phyloP scores from a whole-genome alignment of 345 rosid species.

The Gossypium anomalum region DNA sequence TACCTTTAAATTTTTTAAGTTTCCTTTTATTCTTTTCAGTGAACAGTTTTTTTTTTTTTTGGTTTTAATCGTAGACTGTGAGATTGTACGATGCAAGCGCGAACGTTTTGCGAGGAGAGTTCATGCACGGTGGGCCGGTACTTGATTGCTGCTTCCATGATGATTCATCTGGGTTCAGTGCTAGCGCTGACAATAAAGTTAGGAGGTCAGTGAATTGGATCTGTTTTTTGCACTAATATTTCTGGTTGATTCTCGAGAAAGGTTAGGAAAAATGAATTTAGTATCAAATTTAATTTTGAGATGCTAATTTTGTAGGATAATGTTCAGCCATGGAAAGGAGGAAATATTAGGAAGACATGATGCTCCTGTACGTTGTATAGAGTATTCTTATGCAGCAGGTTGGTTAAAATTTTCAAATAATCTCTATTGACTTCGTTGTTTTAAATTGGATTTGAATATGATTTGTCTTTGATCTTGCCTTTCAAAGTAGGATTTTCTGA shows the following conservation, averaged over 20 bases:
- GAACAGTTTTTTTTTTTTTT: neutral
- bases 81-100: conserved; percentile 80
- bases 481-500: neutral
- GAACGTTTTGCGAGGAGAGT: conserved; percentile 71
- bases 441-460: neutral
- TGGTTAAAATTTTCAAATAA: conserved; percentile 16
- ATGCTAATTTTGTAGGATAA: conserved; percentile 58
- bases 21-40: neutral
- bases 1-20: neutral
- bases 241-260: neutral
- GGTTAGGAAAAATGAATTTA: neutral
- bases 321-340: conserved; percentile 74
- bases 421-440: neutral
- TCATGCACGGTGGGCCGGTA: conserved; percentile 85
- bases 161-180: conserved; percentile 94
- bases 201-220: conserved; percentile 44
- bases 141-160: conserved; percentile 98
- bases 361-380: conserved; percentile 84
- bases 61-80: conserved; percentile 45
- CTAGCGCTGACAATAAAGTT: conserved; percentile 64
- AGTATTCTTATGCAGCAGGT: conserved; percentile 96
- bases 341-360: conserved; percentile 85
- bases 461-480: neutral
- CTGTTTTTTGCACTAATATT: neutral
- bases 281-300: conserved; percentile 5